A percentile compares a stretch with the other conserved stretches of the same genome.
Evolutionary conservation across 164 flowering plant species (phyloP).

Genomic region (Vitis amurensis): DNA sequence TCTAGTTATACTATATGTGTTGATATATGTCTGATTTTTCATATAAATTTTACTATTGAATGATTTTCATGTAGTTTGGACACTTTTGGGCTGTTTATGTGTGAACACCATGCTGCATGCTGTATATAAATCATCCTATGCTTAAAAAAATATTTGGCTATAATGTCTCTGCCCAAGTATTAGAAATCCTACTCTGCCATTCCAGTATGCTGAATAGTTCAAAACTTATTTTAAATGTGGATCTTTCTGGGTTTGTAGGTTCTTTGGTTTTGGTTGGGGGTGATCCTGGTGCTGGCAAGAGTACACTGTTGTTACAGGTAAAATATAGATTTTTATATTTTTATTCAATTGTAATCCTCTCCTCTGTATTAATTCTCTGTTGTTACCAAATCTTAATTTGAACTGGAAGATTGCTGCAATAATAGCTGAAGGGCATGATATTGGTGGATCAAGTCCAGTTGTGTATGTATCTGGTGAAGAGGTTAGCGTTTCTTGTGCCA

Average conservation of each 20-base stretch:
- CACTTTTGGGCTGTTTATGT: too few species aligned
- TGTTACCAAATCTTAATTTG: slow-evolving; percentile 11
- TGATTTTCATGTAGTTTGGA: too few species aligned
- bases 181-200: background rate
- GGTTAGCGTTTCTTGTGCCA: slow-evolving; percentile 42
- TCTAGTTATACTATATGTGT: slow-evolving; percentile 3
- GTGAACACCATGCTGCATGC: too few species aligned
- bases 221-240: background rate
- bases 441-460: slow-evolving; percentile 56
- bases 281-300: slow-evolving; percentile 99
- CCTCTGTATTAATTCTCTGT: background rate
- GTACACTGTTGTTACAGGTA: slow-evolving; percentile 91
- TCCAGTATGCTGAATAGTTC: background rate
- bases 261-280: slow-evolving; percentile 93
- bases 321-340: background rate
- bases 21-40: background rate
- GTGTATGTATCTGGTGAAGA: slow-evolving; percentile 97
- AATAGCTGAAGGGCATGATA: slow-evolving; percentile 60
- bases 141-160: too few species aligned
- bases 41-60: background rate
- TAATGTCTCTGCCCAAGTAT: background rate
- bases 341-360: background rate
- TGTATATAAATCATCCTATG: too few species aligned
- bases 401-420: slow-evolving; percentile 74
- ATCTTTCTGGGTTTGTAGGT: slow-evolving; percentile 42